These are phyloP conservation scores for Canavalia gladiata DNA, from an alignment of 306 rosid species.

Conservation along the genomic window DNA sequence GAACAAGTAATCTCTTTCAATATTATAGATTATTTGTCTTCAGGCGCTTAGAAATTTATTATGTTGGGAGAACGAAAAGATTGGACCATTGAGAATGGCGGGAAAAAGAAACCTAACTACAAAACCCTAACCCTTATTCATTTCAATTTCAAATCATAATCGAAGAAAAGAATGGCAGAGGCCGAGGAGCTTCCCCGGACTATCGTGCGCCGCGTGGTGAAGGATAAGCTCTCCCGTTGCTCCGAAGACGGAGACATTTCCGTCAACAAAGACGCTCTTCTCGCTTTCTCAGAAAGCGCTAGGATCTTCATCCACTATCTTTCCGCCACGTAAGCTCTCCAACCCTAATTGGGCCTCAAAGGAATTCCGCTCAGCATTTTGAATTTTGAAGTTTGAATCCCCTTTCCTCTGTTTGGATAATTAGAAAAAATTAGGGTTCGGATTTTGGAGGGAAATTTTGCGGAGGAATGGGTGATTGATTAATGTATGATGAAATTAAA, in stretches of 20 bases:
- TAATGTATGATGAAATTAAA: background rate
- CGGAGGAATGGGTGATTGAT: background rate
- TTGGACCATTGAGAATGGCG: constrained; percentile 25
- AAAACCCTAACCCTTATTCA: constrained; percentile 27
- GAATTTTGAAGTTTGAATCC: background rate
- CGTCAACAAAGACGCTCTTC: constrained; percentile 77
- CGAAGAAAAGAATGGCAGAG: constrained; percentile 45
- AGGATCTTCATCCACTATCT: constrained; percentile 94
- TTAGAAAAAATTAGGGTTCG: background rate
- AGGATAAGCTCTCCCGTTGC: constrained; percentile 82
- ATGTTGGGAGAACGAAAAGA: background rate
- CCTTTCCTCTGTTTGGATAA: background rate
- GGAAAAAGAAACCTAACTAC: constrained; percentile 22
- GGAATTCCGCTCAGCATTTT: background rate
- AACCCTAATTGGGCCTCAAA: background rate
- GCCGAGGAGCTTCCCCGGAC: constrained; percentile 83
- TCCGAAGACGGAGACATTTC: constrained; percentile 70
- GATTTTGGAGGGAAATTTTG: background rate
- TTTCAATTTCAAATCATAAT: background rate
- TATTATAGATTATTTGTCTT: too few species aligned
- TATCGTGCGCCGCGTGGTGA: constrained; percentile 93
- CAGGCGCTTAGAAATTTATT: background rate
- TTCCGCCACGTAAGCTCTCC: constrained; percentile 76
- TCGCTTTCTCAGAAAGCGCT: constrained; percentile 87
- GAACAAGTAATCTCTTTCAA: too few species aligned